Percentiles rank a stretch among this genome's conserved stretches.
Evolutionary conservation across 164 flowering plant species (phyloP).

Genomic region (Echeveria elegans): DNA sequence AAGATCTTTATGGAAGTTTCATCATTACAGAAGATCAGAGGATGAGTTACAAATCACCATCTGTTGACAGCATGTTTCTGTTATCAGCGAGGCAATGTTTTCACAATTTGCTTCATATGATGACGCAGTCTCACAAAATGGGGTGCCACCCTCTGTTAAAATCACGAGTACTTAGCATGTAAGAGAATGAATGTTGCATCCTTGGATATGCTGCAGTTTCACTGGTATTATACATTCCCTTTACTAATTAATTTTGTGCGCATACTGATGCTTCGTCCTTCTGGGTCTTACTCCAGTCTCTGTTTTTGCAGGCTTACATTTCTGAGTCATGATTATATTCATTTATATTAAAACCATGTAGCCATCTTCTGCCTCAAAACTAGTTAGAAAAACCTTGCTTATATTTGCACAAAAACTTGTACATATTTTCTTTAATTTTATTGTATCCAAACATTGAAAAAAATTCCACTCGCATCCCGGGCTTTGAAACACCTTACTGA

Average conservation of each 20-base stretch:
- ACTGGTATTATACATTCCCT: conserved; percentile 82
- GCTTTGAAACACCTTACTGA: conserved; percentile 94
- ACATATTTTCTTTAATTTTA: no score
- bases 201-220: conserved; percentile 98
- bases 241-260: no score
- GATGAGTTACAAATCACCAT: conserved; percentile 40
- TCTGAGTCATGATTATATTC: no score
- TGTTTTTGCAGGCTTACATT: no score
- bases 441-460: no score
- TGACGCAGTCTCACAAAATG: conserved; percentile 94
- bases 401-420: no score
- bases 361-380: no score
- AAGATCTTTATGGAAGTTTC: conserved; percentile 92
- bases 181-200: conserved; percentile 93
- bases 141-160: conserved; percentile 98
- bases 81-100: background rate
- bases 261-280: no score
- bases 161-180: conserved; percentile 77
- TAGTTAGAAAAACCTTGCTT: no score
- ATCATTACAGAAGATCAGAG: conserved; percentile 72
- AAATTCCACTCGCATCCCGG: no score
- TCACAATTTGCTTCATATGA: conserved; percentile 9
- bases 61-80: background rate
- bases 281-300: no score
- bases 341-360: no score